Conservation (phyloP, 495 filamentous ascomycete genomes). For the Neurospora sp. region DNA sequence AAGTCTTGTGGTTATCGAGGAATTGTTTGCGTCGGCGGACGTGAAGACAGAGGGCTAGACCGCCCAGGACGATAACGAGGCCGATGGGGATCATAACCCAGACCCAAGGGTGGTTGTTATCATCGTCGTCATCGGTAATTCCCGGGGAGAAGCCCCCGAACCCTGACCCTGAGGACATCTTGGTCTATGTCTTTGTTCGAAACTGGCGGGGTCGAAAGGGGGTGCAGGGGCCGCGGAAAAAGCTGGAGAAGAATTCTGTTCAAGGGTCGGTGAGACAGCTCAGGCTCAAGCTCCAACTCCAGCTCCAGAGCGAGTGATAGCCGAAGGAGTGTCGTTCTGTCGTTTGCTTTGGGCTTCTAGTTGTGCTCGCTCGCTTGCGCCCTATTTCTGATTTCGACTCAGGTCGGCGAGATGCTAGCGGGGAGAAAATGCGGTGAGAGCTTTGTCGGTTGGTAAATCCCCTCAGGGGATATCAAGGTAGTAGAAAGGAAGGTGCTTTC, state of each 20-base stretch:
- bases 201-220: neutral
- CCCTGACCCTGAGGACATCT: neutral
- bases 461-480: neutral
- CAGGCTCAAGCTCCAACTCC: neutral
- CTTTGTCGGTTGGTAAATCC: neutral
- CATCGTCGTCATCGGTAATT: neutral
- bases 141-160: neutral
- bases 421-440: neutral
- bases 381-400: neutral
- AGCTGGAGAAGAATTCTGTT: neutral
- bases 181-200: neutral
- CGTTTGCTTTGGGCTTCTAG: neutral
- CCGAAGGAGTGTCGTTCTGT: neutral
- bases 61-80: conserved; percentile 8
- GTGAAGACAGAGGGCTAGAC: conserved; percentile 9
- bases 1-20: neutral
- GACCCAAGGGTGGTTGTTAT: conserved; percentile 1
- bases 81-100: conserved; percentile 18
- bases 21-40: conserved; percentile 4
- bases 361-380: neutral
- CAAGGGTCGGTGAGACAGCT: neutral
- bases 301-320: neutral
- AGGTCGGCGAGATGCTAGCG: neutral
- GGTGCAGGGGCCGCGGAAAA: neutral
- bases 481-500: neutral